A percentile compares a stretch with the other conserved stretches of the same genome.
These are phyloP conservation scores for Noccaea bulbosa DNA, from an alignment of 345 rosid species.

Conservation along the genomic window DNA sequence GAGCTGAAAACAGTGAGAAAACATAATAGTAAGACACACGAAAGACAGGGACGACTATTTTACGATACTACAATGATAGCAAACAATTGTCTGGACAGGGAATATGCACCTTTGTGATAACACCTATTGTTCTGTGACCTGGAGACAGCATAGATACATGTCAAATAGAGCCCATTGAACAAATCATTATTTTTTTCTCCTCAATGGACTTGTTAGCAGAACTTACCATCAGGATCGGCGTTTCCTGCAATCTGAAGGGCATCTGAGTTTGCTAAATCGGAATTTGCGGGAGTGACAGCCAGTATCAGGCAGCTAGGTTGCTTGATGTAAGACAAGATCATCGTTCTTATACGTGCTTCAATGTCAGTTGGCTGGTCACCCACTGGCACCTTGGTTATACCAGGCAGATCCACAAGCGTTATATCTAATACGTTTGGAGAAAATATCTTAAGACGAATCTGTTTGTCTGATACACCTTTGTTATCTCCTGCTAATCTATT, in stretches of 20 bases:
- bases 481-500: constrained; percentile 61
- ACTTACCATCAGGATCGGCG: constrained; percentile 66
- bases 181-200: not conserved
- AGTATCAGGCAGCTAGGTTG: constrained; percentile 60
- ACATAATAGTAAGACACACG: constrained; percentile 24
- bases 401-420: constrained; percentile 73
- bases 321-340: constrained; percentile 59
- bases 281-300: constrained; percentile 74
- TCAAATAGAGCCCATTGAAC: not conserved
- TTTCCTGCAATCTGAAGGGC: constrained; percentile 69
- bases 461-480: constrained; percentile 65
- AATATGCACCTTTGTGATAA: constrained; percentile 65
- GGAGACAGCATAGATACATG: constrained; percentile 32
- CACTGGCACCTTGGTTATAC: constrained; percentile 73
- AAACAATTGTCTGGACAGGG: constrained; percentile 23
- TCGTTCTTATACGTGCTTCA: constrained; percentile 59
- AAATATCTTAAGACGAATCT: constrained; percentile 58
- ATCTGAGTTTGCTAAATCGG: constrained; percentile 79
- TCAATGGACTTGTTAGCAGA: not conserved
- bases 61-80: constrained; percentile 10
- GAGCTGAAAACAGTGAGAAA: constrained; percentile 50
- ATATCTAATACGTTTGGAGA: constrained; percentile 70
- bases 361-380: constrained; percentile 75
- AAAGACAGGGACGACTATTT: not conserved
- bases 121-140: constrained; percentile 77